Evolutionary conservation across 2,329 filamentous ascomycete species (phyloP), one percentile per base, ranked within the genome.

Genomic region (Achaetomium macrosporum): DNA sequence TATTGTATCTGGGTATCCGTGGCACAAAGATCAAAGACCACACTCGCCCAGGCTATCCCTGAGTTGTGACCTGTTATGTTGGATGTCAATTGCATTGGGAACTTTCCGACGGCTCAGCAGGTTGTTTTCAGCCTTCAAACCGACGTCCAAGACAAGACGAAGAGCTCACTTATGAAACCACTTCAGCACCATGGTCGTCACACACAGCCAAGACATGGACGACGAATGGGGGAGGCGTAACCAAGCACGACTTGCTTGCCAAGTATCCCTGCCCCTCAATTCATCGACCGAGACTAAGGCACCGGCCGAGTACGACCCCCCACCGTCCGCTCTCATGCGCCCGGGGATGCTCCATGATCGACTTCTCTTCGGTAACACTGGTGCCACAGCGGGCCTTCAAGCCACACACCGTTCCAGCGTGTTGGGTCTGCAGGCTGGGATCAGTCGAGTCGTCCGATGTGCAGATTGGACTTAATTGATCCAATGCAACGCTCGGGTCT

Each of bases 261-360:
- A 35, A 35, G 15, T 15, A 13, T 16, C 15, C 3, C 10, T 37
- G 12, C 39, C 13, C 41, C 51, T 41, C n/a, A 17, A 53, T 49
- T 13, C 51, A 45, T 49, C 46, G 35, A 53, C 51, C 51, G 51
- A 53, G 51, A 53, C 41, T 29, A 12, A 39, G 19, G 11, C 9
- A 31, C 12, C 31, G 12, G 35, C n/a, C 35, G 15, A 3, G 4
- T n/a, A 37, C n/a, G 11, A 15, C 33, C 33, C 12, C 33, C 15
- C 16, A 36, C 31, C 7, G 19, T 35, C 39, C 9, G n/a, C 17
- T 33, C 39, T 13, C 30, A n/a, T 29, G 12, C 31, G 33, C 33
- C 15, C 15, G 4, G 33, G 33, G 33, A 7, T 36, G 17, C 25
- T 16, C 9, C 16, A 25, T 25, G 15, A 17, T 10, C 20, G 19